These are phyloP conservation scores for Ormosia semicastrata DNA, from an alignment of 306 rosid species.

Conservation along the genomic window DNA sequence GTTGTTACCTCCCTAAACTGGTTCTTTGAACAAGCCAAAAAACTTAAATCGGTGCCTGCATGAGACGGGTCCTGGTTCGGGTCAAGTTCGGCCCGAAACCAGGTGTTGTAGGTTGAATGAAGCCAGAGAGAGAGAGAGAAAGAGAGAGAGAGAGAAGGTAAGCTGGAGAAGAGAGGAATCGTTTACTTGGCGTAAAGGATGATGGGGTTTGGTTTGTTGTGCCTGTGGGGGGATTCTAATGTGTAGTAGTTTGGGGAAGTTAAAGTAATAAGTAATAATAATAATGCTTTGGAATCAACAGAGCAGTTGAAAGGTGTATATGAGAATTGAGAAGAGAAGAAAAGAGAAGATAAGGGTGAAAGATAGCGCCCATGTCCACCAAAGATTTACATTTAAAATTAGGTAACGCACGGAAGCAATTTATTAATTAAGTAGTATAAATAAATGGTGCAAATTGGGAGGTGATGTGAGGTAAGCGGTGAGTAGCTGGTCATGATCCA, in stretches of 20 bases:
- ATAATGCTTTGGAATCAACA: slow-evolving; percentile 37
- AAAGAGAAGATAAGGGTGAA: slow-evolving; percentile 24
- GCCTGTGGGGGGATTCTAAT: slow-evolving; percentile 6
- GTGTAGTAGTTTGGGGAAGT: slow-evolving; percentile 14
- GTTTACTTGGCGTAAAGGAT: slow-evolving; percentile 51
- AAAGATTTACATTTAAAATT: background rate
- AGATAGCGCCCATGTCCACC: slow-evolving; percentile 5
- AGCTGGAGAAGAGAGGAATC: slow-evolving; percentile 18
- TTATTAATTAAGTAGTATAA: too few relatives aligned
- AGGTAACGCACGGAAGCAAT: background rate
- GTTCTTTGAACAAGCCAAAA: background rate
- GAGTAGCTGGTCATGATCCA: background rate
- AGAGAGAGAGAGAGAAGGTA: background rate
- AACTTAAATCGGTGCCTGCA: background rate
- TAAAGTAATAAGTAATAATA: background rate
- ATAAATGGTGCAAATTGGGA: too few relatives aligned
- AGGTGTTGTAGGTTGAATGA: slow-evolving; percentile 2
- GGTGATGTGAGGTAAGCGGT: background rate
- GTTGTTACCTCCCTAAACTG: slow-evolving; percentile 4
- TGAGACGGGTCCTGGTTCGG: slow-evolving; percentile 18
- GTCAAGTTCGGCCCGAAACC: background rate
- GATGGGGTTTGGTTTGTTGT: slow-evolving; percentile 40
- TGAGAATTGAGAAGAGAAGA: too few relatives aligned
- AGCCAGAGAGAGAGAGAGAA: background rate
- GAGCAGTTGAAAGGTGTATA: slow-evolving; percentile 13